Evolutionary conservation across 495 filamentous ascomycete genomes (phyloP).

Genomic region (Staphylotrichum tortipilum): DNA sequence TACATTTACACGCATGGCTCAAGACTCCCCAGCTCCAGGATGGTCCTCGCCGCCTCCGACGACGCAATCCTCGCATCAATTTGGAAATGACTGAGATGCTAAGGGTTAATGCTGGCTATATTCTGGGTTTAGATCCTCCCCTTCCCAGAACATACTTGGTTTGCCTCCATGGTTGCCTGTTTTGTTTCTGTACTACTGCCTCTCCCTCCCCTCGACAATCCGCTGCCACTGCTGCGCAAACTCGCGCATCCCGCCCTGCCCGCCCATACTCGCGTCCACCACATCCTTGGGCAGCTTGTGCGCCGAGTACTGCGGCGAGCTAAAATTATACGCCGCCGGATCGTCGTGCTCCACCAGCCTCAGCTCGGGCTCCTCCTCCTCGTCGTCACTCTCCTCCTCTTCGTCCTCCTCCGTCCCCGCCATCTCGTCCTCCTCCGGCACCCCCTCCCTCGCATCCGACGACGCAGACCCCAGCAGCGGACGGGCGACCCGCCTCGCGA

Average conservation of each 20-base stretch:
- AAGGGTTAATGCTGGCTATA: no score
- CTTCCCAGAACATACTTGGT: no score
- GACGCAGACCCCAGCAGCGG: conserved; percentile 33
- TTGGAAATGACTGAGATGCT: no score
- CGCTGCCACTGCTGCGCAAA: conserved; percentile 83
- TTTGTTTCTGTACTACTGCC: no score
- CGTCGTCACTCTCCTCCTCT: conserved; percentile 38
- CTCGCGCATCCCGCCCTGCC: conserved; percentile 67
- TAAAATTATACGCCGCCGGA: conserved; percentile 78
- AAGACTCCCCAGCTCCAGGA: no score
- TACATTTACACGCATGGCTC: no score
- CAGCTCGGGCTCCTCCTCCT: conserved; percentile 66
- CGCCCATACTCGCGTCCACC: conserved; percentile 76
- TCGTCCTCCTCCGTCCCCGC: conserved; percentile 11
- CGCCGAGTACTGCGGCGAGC: conserved; percentile 79
- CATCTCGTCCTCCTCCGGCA: conserved; percentile 27
- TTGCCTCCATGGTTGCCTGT: no score
- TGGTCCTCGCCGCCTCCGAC: no score
- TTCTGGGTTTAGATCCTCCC: no score
- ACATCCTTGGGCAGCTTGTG: conserved; percentile 94
- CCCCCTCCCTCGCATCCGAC: conserved; percentile 24
- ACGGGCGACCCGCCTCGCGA: conserved; percentile 55
- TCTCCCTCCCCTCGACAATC: conserved; percentile 33
- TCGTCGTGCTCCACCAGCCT: conserved; percentile 74
- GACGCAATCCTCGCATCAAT: no score